phyloP scores from a whole-genome alignment of 1,139 yeast species.

The Hyphopichia khmerensis region DNA sequence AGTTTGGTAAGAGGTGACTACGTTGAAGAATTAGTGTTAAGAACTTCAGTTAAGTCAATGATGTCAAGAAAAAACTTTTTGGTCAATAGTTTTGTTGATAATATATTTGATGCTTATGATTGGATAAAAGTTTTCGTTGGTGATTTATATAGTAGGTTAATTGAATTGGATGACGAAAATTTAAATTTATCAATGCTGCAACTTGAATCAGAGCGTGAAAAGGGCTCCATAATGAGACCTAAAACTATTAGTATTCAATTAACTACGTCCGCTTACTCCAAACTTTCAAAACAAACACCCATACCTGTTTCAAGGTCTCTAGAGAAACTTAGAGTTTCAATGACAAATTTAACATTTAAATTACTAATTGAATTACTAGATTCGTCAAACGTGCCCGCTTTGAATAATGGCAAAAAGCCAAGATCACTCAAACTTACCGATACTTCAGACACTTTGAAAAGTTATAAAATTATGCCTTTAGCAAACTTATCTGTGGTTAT shows the following conservation, averaged over 20 bases:
- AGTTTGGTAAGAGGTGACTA: constrained; percentile 65
- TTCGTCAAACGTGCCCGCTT: constrained; percentile 19
- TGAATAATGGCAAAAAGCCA: constrained; percentile 25
- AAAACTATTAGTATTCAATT: constrained; percentile 46
- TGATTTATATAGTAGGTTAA: constrained; percentile 68
- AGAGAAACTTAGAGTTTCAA: constrained; percentile 31
- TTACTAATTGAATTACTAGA: constrained; percentile 33
- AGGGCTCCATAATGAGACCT: constrained; percentile 44
- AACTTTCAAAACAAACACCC: constrained; percentile 47
- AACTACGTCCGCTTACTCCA: constrained; percentile 19
- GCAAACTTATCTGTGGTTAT: constrained; percentile 50
- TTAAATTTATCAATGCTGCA: constrained; percentile 31
- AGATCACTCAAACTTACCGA: constrained; percentile 24
- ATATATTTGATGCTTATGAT: constrained; percentile 57
- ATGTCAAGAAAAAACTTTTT: constrained; percentile 80
- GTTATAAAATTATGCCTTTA: constrained; percentile 45
- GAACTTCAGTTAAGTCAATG: constrained; percentile 80
- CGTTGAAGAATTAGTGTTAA: constrained; percentile 50
- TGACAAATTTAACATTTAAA: constrained; percentile 30
- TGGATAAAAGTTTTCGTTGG: constrained; percentile 88
- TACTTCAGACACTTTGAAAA: constrained; percentile 12
- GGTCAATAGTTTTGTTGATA: constrained; percentile 48
- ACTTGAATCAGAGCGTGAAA: constrained; percentile 14
- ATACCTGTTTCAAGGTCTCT: constrained; percentile 40
- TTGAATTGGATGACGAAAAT: constrained; percentile 74